Evolutionary conservation across 805 yeast genomes (phyloP), one percentile per base, ranked within the genome.

Genomic region (Debaryomyces maramus): DNA sequence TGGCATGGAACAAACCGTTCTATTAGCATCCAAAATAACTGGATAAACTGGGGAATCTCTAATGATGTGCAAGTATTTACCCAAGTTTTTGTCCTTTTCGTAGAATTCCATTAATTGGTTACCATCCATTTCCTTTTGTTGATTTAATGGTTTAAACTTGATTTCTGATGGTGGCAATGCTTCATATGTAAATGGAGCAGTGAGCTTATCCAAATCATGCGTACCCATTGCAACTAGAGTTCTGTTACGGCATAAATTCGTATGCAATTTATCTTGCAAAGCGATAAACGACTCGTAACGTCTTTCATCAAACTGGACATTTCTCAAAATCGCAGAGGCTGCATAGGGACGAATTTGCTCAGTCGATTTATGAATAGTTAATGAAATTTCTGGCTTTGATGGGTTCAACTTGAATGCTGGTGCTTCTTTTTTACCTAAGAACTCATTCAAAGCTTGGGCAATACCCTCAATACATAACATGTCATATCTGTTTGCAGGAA

Each of bases 191-290:
- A 93, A 88, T 44, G 96, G 95, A 19, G 87, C 85, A 28, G 77
- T 61, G 50, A 91, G 68, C 34, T 85, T 79, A 62, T 88, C 95
- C 46, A 84, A 74, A 65, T 93, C 98, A 60, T 93, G 99, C 39
- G 99, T 93, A 56, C 99, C 99, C 77, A 91, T 89, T 36, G 99
- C 98, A 41, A 93, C 99, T 53, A 93, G 77, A 23, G 96, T 84
- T 77, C 99, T 87, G 68, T 91, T 87, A 74, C 99, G 91, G 68
- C 99, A 91, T 58, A 93, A 72, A 64, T 93, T 93, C 47, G 95
- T 73, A 70, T 93, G 99, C 51, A 93, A 75, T 67, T 93, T 93
- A 65, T 93, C 99, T 70, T 93, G 99, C 55, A 93, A 73, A 20
- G 96, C 85, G 56, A 93, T 91, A 74, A 93, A 93, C 4, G 98